Evolutionary conservation across 202 grass and related monocot species (phyloP).

Genomic region (Tripidium arundinaceum): DNA sequence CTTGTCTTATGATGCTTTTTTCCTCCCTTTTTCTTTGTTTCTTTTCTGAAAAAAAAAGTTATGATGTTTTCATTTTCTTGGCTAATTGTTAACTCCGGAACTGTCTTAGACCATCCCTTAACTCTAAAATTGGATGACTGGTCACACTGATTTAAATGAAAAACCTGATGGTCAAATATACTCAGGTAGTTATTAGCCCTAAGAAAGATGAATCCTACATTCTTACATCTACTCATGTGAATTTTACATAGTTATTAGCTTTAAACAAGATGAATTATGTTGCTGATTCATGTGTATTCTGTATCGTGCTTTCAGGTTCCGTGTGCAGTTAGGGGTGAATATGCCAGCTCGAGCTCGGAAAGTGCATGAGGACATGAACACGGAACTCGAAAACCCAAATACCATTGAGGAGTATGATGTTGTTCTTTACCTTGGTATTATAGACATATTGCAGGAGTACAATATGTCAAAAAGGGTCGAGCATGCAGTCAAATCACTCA

Average conservation of each 20-base stretch:
- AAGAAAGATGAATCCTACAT: background rate
- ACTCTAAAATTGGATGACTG: background rate
- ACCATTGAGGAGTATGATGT: slow-evolving; percentile 66
- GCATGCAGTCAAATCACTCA: slow-evolving; percentile 80
- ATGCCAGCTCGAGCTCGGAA: slow-evolving; percentile 87
- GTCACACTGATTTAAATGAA: background rate
- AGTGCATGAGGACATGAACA: slow-evolving; percentile 35
- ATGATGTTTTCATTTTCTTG: background rate
- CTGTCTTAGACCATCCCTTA: background rate
- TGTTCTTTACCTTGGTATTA: slow-evolving; percentile 95
- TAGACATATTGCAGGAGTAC: slow-evolving; percentile 94
- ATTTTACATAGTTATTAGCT: background rate
- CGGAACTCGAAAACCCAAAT: slow-evolving; percentile 40
- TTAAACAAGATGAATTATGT: background rate
- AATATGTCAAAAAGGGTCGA: slow-evolving; percentile 81
- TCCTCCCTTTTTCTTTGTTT: too few relatives aligned
- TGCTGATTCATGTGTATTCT: slow-evolving; percentile 20
- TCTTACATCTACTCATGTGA: background rate
- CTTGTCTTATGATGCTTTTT: too few relatives aligned
- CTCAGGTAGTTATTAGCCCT: background rate
- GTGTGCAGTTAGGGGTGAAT: slow-evolving; percentile 92
- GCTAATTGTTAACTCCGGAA: too few relatives aligned
- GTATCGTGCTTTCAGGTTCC: slow-evolving; percentile 60
- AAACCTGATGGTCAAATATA: background rate
- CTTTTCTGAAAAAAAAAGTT: background rate